Conservation (phyloP, 2,329 filamentous ascomycete genomes). For the Tympanopsis confertula region DNA sequence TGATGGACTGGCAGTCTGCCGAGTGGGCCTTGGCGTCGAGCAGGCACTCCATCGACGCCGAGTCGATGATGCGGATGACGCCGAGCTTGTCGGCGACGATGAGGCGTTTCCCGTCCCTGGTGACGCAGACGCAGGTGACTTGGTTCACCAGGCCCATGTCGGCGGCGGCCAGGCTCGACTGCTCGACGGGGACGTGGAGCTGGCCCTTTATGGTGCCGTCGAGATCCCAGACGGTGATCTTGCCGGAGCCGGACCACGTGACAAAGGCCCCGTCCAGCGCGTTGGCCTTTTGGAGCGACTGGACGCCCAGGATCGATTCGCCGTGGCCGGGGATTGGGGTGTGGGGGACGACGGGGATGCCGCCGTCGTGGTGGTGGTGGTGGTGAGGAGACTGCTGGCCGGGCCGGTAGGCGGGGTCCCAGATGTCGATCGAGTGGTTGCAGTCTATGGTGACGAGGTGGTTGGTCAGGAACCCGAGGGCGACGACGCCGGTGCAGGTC, state of each 20-base stretch:
- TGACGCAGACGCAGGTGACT: conserved; percentile 46
- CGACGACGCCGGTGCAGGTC: conserved; percentile 38
- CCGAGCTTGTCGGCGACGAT: conserved; percentile 80
- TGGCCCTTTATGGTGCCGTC: conserved; percentile 58
- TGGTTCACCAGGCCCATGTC: conserved; percentile 44
- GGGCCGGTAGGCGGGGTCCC: conserved; percentile 32
- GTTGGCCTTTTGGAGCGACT: conserved; percentile 49
- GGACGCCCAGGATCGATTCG: conserved; percentile 62
- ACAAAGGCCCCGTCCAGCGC: conserved; percentile 61
- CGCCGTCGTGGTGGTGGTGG: no score
- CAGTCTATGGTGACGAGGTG: conserved; percentile 67
- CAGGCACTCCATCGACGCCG: conserved; percentile 44
- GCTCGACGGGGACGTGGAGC: conserved; percentile 60
- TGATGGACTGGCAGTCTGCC: conserved; percentile 73
- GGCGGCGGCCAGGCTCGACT: conserved; percentile 31
- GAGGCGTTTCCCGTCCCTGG: conserved; percentile 51
- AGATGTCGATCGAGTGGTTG: conserved; percentile 63
- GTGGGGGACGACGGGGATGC: conserved; percentile 24
- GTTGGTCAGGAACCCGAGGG: conserved; percentile 56
- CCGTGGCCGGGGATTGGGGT: conserved; percentile 51
- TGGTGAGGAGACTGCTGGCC: conserved; percentile 15
- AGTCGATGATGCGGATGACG: conserved; percentile 62
- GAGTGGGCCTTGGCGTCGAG: conserved; percentile 77
- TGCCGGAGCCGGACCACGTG: conserved; percentile 77
- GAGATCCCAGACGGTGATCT: conserved; percentile 70